Percentiles rank a stretch among this genome's conserved stretches.
phyloP scores from a whole-genome alignment of 805 yeast genomes.

The Blastobotrys mokoenaii region DNA sequence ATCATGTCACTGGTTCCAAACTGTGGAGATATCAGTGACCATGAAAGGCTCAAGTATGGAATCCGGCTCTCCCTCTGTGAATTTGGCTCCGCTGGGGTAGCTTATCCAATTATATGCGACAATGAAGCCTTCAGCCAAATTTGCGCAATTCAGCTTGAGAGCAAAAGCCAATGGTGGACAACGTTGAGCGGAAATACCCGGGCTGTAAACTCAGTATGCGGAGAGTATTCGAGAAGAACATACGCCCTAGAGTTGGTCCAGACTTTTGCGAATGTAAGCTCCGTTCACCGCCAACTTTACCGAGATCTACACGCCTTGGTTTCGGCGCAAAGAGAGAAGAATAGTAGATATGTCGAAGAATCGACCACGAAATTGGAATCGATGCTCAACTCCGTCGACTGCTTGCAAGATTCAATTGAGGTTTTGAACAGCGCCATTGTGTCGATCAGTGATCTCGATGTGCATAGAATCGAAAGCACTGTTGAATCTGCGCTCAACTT shows the following conservation, averaged over 20 bases:
- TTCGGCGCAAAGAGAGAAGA: too few relatives aligned
- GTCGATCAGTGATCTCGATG: not conserved
- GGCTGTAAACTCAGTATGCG: constrained; percentile 44
- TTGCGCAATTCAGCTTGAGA: constrained; percentile 23
- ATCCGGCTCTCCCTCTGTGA: constrained; percentile 26
- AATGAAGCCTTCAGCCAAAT: not conserved
- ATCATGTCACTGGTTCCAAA: constrained; percentile 19
- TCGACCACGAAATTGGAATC: constrained; percentile 16
- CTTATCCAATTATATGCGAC: constrained; percentile 17
- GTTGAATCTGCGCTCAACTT: too few relatives aligned
- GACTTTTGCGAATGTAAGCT: too few relatives aligned
- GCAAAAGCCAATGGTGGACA: constrained; percentile 56
- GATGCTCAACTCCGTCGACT: too few relatives aligned
- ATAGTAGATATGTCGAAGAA: constrained; percentile 10
- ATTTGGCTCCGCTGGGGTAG: constrained; percentile 22
- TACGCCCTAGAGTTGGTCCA: too few relatives aligned
- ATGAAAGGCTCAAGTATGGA: constrained; percentile 16
- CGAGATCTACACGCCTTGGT: too few relatives aligned
- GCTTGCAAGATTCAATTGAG: too few relatives aligned
- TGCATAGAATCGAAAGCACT: not conserved
- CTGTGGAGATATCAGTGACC: constrained; percentile 17
- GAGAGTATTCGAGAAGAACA: not conserved
- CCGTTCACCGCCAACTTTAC: too few relatives aligned
- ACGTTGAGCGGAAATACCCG: constrained; percentile 60
- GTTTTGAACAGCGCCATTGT: too few relatives aligned